A percentile compares a stretch with the other conserved stretches of the same genome.
These are phyloP conservation scores for Pascua sp. DNA, from an alignment of 1,284 basidiomycete genomes.

Conservation along the genomic window DNA sequence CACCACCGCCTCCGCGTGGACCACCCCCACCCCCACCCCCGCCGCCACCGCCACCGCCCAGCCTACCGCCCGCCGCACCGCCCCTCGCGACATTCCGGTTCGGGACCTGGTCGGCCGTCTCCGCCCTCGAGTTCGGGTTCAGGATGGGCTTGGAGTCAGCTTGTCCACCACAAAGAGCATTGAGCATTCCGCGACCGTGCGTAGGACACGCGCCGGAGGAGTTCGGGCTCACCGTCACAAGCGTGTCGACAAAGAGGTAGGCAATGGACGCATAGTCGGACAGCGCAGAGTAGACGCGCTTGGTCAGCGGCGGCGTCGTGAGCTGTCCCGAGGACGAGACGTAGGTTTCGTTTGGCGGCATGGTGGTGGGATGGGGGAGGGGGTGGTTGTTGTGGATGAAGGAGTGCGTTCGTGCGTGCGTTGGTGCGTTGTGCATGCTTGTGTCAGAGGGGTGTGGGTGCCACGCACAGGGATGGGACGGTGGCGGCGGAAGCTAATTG, in stretches of 20 bases:
- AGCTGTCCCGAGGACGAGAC: constrained; percentile 37
- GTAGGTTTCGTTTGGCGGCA: constrained; percentile 23
- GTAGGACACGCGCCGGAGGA: too few species aligned
- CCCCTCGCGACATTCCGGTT: too few species aligned
- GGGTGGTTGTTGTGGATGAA: too few species aligned
- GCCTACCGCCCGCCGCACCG: constrained; percentile 4
- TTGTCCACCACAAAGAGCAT: not conserved
- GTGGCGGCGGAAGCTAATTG: too few species aligned
- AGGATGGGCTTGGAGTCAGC: constrained; percentile 28
- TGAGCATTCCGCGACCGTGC: too few species aligned
- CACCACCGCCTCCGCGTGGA: constrained; percentile 17
- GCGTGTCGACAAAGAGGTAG: constrained; percentile 42
- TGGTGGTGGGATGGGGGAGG: constrained; percentile 1
- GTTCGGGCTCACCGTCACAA: constrained; percentile 31
- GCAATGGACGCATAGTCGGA: constrained; percentile 18
- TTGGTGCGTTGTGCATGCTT: too few species aligned
- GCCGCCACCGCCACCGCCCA: constrained; percentile 18
- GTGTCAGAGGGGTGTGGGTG: too few species aligned
- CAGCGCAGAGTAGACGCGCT: constrained; percentile 16
- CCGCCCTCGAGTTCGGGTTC: constrained; percentile 21
- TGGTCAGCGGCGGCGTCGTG: constrained; percentile 26
- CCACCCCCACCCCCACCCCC: constrained; percentile 17
- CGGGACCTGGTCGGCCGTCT: constrained; percentile 1
- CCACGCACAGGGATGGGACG: too few species aligned
- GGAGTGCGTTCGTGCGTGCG: too few species aligned